A percentile compares a stretch with the other conserved stretches of the same genome.
phyloP scores from a whole-genome alignment of 176 grass and related monocot species.

The Triticum urartu region DNA sequence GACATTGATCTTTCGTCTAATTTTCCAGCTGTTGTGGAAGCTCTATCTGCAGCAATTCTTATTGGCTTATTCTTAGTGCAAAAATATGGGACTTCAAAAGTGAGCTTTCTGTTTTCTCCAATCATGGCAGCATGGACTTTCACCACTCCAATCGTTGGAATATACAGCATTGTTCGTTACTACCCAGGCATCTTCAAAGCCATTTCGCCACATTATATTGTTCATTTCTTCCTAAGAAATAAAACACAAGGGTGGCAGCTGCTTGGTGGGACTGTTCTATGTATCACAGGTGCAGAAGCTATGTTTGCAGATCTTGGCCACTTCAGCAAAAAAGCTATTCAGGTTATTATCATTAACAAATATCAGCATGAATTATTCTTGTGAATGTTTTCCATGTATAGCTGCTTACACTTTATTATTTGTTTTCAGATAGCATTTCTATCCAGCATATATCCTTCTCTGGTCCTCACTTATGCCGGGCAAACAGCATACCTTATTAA shows the following conservation, averaged over 20 bases:
- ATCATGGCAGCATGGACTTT: conserved; percentile 86
- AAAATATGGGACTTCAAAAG: conserved; percentile 80
- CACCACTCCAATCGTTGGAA: conserved; percentile 70
- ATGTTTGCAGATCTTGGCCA: conserved; percentile 96
- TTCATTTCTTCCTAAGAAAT: conserved; percentile 69
- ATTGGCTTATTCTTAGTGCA: conserved; percentile 72
- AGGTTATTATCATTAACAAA: conserved; percentile 43
- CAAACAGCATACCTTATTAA: conserved; percentile 85
- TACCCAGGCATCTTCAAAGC: conserved; percentile 81
- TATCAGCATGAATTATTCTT: neutral
- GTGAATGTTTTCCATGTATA: neutral
- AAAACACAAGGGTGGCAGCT: conserved; percentile 61
- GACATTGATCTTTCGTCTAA: conserved; percentile 9
- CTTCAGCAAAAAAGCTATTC: conserved; percentile 79
- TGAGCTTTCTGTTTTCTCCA: conserved; percentile 85
- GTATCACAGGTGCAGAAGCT: conserved; percentile 90
- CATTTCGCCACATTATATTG: conserved; percentile 71
- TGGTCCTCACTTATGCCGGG: conserved; percentile 83
- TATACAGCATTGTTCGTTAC: conserved; percentile 70
- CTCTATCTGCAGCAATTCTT: conserved; percentile 62
- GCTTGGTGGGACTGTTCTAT: conserved; percentile 84
- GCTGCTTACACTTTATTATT: neutral
- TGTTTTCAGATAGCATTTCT: conserved; percentile 72
- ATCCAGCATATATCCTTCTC: conserved; percentile 83
- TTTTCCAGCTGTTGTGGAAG: conserved; percentile 57